Base-by-base conservation (phyloP, 306 rosid species). In the Mimosa bimucronata region DNA sequence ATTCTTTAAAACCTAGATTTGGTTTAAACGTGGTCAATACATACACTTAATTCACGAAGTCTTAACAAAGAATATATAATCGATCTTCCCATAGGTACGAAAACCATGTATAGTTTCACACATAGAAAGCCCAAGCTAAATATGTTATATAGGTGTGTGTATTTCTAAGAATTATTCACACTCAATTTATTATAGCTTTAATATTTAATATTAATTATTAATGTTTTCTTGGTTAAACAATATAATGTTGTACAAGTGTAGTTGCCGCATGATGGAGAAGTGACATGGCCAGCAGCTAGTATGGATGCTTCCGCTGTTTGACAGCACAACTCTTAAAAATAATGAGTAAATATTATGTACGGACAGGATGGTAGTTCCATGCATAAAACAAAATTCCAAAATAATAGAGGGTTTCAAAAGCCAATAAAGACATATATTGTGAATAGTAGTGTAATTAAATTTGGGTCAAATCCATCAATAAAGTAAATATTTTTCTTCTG, bases 201-300 rank as follows among this genome's bases (percentile, higher is more conserved):
- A 52, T 21, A 19, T 2, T 9, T 9, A 7, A 55, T 55, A 52
- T 19, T 19, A 18, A 53, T 21, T 6, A 53, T n/a, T 50, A 50
- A 50, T 2, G n/a, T 53, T 57, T 57, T 9, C 25, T 57, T 19
- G 13, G 19, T 53, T 8, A 21, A 53, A 53, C 38, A 34, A 34
- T 34, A 34, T 53, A 53, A 53, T 53, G 28, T 53, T 55, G 28
- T 55, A 1, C 9, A 12, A 26, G 9, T 29, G 38, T 85, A 85
- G 77, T 2, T 84, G 79, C 7, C 86, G 92, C 94, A 84, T 84
- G 90, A 92, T 94, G 76, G 91, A 83, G 81, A 9, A 89, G 91
- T 85, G 88, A 85, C 97, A 91, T 84, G 82, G 83, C 73, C 80
- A 80, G 80, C 85, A 40, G 14, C 37, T 76, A 80, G 23, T 25